Percentiles rank a stretch among this genome's conserved stretches.
These are phyloP conservation scores for Fusarium denticulatum DNA, from an alignment of 2,329 filamentous ascomycete genomes.

Conservation along the genomic window DNA sequence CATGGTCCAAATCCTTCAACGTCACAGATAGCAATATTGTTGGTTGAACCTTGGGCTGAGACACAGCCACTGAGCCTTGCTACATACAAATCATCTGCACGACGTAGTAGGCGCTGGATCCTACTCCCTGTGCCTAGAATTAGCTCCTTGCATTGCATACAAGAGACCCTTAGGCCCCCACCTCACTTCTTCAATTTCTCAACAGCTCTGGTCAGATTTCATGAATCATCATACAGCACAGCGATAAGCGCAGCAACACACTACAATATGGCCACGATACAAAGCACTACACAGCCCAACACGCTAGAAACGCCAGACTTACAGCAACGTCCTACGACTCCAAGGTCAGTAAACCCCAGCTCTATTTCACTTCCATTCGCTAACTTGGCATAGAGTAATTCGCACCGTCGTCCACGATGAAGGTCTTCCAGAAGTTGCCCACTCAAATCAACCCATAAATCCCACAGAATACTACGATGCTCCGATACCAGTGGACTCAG, in stretches of 20 bases:
- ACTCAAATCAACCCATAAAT: neutral
- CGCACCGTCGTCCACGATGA: constrained; percentile 24
- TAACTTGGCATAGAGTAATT: constrained; percentile 11
- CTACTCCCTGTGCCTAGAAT: neutral
- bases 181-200: neutral
- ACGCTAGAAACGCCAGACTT: neutral
- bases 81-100: neutral
- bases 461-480: constrained; percentile 15
- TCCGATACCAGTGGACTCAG: constrained; percentile 30
- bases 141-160: neutral
- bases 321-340: neutral
- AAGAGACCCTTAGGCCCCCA: constrained; percentile 4
- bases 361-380: neutral
- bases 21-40: neutral
- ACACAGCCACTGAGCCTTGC: constrained; percentile 6
- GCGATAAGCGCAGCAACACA: neutral
- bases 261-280: constrained; percentile 3
- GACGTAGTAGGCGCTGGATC: neutral
- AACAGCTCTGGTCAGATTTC: neutral
- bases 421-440: constrained; percentile 33
- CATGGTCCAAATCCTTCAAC: constrained; percentile 13
- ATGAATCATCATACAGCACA: neutral
- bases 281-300: neutral
- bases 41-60: constrained; percentile 5
- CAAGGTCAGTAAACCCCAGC: neutral